Base-by-base conservation (phyloP, 306 rosid species). In the Rosa chinensis region DNA sequence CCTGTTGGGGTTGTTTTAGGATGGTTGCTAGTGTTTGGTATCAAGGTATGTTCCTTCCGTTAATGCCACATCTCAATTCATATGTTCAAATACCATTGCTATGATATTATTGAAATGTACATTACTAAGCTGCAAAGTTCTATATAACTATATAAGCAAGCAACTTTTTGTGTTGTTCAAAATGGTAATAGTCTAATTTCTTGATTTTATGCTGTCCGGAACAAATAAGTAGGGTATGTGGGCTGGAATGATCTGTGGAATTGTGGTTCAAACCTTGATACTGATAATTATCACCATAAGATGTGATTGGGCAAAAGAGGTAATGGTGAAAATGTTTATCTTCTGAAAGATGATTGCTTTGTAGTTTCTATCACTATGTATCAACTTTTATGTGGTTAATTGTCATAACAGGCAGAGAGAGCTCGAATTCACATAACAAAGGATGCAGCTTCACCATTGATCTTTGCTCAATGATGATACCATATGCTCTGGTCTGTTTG, bases 161-260 rank as follows among this genome's bases (percentile, higher is more conserved):
- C 13, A 49, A 74, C 2, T 74, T 56, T 74, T 39, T 20, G 9
- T 56, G 72, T 71, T 63, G 6, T 32, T 44, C 47, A 50, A 16
- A 68, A 14, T 45, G 12, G 23, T 20, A 14, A 7, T 17, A 11
- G 28, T 82, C 49, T 66, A 12, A 11, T 66, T 66, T 56, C 8
- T 56, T 69, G 25, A 47, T 21, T 64, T 45, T 32, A 45, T 21
- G 0, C 80, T 45, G n/a, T 2, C 25, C 48, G 23, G 37, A 62
- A 56, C 52, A 20, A 48, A 17, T 43, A 52, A 17, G 45, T 59
- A 87, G 94, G 92, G 92, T 5, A 76, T 87, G 78, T 88, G 92
- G 94, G 56, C 77, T 18, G 94, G 97, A 79, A 90, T 92, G 91
- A 77, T 92, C 74, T 47, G 87, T 61, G 94, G 94, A 74, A 89